Conservation (phyloP, 169 alveolate species). For the Plasmodium fragile region DNA sequence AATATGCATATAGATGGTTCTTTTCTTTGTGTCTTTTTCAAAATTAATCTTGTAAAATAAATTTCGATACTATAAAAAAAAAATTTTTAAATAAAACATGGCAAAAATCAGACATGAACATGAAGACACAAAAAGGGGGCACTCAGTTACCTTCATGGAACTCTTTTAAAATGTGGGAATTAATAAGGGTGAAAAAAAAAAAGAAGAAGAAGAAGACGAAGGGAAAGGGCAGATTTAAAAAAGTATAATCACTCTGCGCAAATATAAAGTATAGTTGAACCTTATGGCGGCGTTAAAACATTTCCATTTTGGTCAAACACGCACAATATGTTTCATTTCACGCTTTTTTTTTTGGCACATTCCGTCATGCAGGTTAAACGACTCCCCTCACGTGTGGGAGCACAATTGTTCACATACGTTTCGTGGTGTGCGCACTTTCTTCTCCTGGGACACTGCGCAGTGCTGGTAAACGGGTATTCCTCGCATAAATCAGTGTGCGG, state of each 20-base stretch:
- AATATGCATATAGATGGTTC: neutral
- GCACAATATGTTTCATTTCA: neutral
- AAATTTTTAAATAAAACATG: neutral
- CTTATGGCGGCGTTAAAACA: neutral
- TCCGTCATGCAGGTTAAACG: neutral
- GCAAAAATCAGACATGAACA: neutral
- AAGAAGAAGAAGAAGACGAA: neutral
- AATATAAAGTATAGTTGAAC: neutral
- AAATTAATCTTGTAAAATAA: constrained; percentile 1
- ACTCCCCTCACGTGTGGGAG: neutral
- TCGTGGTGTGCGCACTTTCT: neutral
- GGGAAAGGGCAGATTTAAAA: neutral
- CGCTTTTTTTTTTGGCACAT: neutral
- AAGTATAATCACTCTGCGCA: neutral
- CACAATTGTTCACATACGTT: neutral
- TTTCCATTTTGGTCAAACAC: neutral
- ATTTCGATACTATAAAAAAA: neutral
- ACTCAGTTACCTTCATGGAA: neutral
- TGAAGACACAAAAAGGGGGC: neutral
- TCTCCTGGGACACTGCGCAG: neutral
- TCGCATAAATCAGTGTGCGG: neutral
- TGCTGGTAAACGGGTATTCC: neutral
- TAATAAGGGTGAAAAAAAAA: neutral
- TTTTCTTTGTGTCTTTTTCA: neutral
- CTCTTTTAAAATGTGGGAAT: neutral